Evolutionary conservation across 495 filamentous ascomycete species (phyloP).

Genomic region (Aspergillus homomorphus): DNA sequence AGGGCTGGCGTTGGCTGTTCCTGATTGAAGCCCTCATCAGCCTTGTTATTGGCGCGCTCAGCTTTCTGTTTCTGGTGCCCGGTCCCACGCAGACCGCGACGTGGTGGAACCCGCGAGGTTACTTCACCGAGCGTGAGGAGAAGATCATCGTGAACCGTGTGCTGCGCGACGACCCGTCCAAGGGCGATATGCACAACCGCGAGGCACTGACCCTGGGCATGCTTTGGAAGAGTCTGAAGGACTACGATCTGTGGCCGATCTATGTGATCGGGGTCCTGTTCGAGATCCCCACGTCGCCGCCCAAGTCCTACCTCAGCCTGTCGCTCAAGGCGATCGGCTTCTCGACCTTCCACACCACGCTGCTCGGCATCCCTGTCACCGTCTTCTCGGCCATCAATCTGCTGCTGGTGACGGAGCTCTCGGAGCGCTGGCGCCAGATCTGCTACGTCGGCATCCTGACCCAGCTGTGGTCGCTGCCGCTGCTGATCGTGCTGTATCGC

Average conservation of each 20-base stretch:
- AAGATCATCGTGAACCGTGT: constrained; percentile 70
- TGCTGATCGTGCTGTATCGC: constrained; percentile 42
- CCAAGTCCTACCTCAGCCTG: constrained; percentile 57
- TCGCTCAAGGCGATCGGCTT: constrained; percentile 58
- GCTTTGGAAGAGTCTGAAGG: constrained; percentile 52
- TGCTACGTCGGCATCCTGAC: constrained; percentile 39
- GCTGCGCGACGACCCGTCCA: constrained; percentile 66
- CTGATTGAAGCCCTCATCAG: constrained; percentile 57
- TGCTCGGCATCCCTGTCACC: constrained; percentile 50
- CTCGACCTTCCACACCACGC: constrained; percentile 55
- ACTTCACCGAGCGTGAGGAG: constrained; percentile 63
- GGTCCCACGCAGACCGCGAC: constrained; percentile 53
- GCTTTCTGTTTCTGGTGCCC: constrained; percentile 51
- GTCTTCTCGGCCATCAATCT: constrained; percentile 46
- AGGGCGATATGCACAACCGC: constrained; percentile 55
- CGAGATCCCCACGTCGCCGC: constrained; percentile 46
- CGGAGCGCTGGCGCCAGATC: constrained; percentile 48
- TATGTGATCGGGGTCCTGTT: constrained; percentile 57
- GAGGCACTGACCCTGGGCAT: constrained; percentile 52
- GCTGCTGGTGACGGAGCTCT: constrained; percentile 41
- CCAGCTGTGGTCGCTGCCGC: constrained; percentile 28
- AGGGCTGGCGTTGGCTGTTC: constrained; percentile 44
- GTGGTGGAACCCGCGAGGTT: constrained; percentile 63
- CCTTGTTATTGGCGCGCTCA: constrained; percentile 48
- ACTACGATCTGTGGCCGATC: constrained; percentile 67